Base-by-base conservation (phyloP, 1,284 basidiomycete species). In the Tremellales sp. region DNA sequence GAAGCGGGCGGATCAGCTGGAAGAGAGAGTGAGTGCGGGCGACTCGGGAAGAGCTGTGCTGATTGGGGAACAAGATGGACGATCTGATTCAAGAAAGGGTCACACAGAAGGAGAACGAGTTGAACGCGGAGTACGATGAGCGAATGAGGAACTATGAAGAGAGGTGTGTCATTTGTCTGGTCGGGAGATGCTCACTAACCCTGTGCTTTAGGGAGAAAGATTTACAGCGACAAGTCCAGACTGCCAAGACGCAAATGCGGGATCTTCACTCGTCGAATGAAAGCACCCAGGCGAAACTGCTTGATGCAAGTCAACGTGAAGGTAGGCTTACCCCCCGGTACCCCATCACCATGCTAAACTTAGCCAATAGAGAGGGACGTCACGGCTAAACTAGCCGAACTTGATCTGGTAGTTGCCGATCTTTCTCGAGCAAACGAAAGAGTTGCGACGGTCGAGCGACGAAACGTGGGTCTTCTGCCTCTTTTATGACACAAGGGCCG, bases 101-200 rank as follows among this genome's bases (percentile, higher is more conserved):
- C 14, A 76, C 77, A 0, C 86, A 89, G 68, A 93, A 95, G 72
- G 90, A 95, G 76, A 91, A 89, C 49, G 93, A 97, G 73, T 77
- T 97, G 10, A 89, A 93, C 56, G 94, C 94, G 16, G 91, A 88
- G 5, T 97, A 95, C 61, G 93, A 97, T 60, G 94, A 98, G 75
- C 84, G 86, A 59, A 79, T 97, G 68, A 79, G 87, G 47, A 97
- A 97, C 69, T 94, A 94, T 58, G 88, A 93, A 68, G 91, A 95
- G 64, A 79, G 91, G 88, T 90, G 54, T 35, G 70, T 60, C n/a
- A 16, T 76, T 19, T 22, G 16, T 16, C 8, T 38, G 13, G 13
- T 18, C 12, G 27, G 12, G n/a, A 10, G 5, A 28, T 12, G n/a
- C 19, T 9, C 36, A 12, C 40, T 27, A 25, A 42, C 24, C 36